Evolutionary conservation across 208 protist species (phyloP), one percentile per base, ranked within the genome.

Genomic region (Borovskyia barvae): DNA sequence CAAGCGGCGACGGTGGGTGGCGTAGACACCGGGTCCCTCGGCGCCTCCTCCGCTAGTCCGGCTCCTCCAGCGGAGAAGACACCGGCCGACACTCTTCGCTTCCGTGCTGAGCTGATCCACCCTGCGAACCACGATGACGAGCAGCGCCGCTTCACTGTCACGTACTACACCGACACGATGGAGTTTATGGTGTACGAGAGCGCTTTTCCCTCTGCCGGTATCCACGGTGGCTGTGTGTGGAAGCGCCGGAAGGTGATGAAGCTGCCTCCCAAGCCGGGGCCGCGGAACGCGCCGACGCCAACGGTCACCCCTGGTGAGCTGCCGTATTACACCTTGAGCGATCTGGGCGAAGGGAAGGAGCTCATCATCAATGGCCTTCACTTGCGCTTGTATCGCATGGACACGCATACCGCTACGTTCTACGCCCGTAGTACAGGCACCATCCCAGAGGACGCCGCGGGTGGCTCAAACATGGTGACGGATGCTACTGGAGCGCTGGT

Each of bases 141-240:
- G 41, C 53, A 65, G 45, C 79, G 90, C 7, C 83, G 80, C 29
- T 96, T 92, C 61, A 80, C 77, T 9, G 72, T 96, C 5, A 83
- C 80, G 25, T 93, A 78, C 71, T 89, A 92, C 81, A 89, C 84
- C 14, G 87, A 91, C 8, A 92, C 97, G 57, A 77, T 94, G 50
- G 94, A 96, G 67, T 58, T 95, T 20, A 82, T 80, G 64, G 70
- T 95, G 63, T 72, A 86, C 61, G 90, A 95, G 63, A 80, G 75
- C 15, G 52, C 64, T 15, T 37, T 78, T 8, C 69, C 70, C 43
- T 92, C 87, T 46, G 75, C 76, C 14, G 92, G 92, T 37, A 80
- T 85, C 43, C 41, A 72, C 29, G 89, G 87, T 41, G 92, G 94
- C 32, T 93, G 84, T 45, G 80, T 97, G 51, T 65, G 92, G 49